Evolutionary conservation across 1,284 basidiomycete genomes (phyloP).

Genomic region (Cerrena zonata): DNA sequence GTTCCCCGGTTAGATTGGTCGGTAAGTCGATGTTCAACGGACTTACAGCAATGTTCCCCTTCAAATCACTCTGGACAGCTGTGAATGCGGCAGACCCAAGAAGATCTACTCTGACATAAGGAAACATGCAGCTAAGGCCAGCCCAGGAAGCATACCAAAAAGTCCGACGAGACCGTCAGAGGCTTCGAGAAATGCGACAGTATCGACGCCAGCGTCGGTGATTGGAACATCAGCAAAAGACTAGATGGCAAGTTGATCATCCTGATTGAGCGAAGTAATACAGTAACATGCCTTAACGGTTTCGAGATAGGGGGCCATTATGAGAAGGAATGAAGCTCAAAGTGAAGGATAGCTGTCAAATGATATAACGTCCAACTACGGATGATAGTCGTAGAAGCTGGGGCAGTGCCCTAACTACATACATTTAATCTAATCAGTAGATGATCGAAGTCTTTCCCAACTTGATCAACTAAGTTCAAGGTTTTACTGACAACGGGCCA

Average conservation of each 20-base stretch:
- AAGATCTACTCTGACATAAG: slow-evolving; percentile 52
- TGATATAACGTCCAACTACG: slow-evolving; percentile 1
- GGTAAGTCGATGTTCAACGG: no score
- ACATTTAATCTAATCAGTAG: no score
- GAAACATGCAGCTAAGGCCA: not conserved
- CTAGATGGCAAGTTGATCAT: slow-evolving; percentile 34
- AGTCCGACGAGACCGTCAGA: slow-evolving; percentile 84
- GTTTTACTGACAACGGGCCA: no score
- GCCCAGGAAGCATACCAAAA: slow-evolving; percentile 65
- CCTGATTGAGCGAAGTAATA: no score
- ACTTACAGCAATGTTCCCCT: slow-evolving; percentile 85
- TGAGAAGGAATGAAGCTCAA: slow-evolving; percentile 9
- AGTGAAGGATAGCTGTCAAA: slow-evolving; percentile 5
- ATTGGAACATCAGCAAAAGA: slow-evolving; percentile 87
- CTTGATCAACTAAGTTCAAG: no score
- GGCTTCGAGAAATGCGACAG: slow-evolving; percentile 83
- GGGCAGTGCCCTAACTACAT: no score
- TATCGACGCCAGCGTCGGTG: slow-evolving; percentile 85
- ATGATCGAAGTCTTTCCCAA: no score
- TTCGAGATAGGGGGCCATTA: slow-evolving; percentile 86
- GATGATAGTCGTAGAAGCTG: slow-evolving; percentile 5
- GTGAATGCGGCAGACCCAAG: slow-evolving; percentile 84
- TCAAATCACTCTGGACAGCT: slow-evolving; percentile 84
- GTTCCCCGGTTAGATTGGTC: no score
- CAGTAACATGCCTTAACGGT: slow-evolving; percentile 75